Evolutionary conservation across 2,329 filamentous ascomycete species (phyloP).

Genomic region (Penicillium sp.): DNA sequence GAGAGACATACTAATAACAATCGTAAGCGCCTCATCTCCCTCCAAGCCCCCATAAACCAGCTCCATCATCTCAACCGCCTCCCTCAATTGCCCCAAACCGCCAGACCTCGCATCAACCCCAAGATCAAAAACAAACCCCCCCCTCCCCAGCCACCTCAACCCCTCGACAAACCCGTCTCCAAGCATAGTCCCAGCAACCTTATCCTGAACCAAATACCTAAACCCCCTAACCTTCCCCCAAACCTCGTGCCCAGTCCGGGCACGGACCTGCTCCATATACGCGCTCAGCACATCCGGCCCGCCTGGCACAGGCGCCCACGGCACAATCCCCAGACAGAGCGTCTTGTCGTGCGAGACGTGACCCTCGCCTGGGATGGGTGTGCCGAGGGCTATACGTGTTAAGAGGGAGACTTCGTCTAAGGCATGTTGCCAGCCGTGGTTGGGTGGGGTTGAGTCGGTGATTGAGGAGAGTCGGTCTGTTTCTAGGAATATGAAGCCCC

Average conservation of each 20-base stretch:
- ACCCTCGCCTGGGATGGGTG: slow-evolving; percentile 50
- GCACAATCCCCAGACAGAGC: slow-evolving; percentile 61
- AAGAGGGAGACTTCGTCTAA: slow-evolving; percentile 65
- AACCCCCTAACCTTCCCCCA: slow-evolving; percentile 68
- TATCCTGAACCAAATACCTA: slow-evolving; percentile 73
- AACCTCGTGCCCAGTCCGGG: slow-evolving; percentile 44
- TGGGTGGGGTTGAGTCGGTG: slow-evolving; percentile 23
- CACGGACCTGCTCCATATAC: slow-evolving; percentile 58
- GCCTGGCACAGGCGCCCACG: slow-evolving; percentile 75
- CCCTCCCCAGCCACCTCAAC: slow-evolving; percentile 56
- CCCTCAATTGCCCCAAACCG: slow-evolving; percentile 64
- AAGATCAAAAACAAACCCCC: slow-evolving; percentile 66
- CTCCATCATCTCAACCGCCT: slow-evolving; percentile 61
- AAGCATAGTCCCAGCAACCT: slow-evolving; percentile 58
- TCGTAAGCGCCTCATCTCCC: slow-evolving; percentile 47
- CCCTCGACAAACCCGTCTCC: slow-evolving; percentile 55
- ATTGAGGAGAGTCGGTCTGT: slow-evolving; percentile 63
- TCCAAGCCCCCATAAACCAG: slow-evolving; percentile 54
- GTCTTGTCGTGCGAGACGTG: slow-evolving; percentile 46
- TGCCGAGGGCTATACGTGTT: slow-evolving; percentile 55
- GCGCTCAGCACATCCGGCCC: slow-evolving; percentile 50
- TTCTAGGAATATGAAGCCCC: slow-evolving; percentile 75
- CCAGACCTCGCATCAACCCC: slow-evolving; percentile 72
- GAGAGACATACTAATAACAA: slow-evolving; percentile 53
- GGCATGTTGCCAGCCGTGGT: slow-evolving; percentile 55